These are phyloP conservation scores for Rhinocladiella mackenziei DNA, from an alignment of 2,329 filamentous ascomycete species.

Conservation along the genomic window DNA sequence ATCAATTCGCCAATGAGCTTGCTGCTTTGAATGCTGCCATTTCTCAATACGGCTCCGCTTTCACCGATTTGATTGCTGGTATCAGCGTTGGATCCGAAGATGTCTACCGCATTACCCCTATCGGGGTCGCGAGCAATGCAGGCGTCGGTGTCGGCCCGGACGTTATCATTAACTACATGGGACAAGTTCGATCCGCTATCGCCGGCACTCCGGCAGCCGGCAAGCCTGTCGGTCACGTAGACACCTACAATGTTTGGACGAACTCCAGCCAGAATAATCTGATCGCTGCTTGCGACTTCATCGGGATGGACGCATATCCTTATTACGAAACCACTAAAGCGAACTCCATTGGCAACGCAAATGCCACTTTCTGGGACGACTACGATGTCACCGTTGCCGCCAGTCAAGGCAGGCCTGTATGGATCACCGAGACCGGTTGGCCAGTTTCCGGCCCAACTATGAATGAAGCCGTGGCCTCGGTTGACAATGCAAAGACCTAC, in stretches of 20 bases:
- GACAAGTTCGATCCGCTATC: constrained; percentile 61
- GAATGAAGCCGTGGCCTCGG: constrained; percentile 53
- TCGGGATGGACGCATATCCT: constrained; percentile 79
- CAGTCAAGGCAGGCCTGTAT: constrained; percentile 57
- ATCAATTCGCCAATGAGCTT: constrained; percentile 67
- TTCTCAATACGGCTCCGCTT: constrained; percentile 60
- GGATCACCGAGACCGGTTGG: constrained; percentile 65
- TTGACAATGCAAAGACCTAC: constrained; percentile 60
- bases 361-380: constrained; percentile 65
- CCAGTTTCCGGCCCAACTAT: constrained; percentile 53
- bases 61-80: constrained; percentile 66
- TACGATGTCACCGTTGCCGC: constrained; percentile 57
- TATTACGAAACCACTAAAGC: constrained; percentile 67
- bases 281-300: constrained; percentile 67
- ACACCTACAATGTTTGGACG: constrained; percentile 79
- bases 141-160: constrained; percentile 61
- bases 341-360: constrained; percentile 56
- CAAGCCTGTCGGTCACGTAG: constrained; percentile 72
- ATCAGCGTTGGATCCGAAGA: constrained; percentile 87
- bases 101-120: constrained; percentile 73
- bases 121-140: constrained; percentile 60
- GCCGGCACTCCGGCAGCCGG: constrained; percentile 56
- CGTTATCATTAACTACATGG: constrained; percentile 65
- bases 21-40: constrained; percentile 67
- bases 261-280: constrained; percentile 65